These are phyloP conservation scores for Cynara cardunculus DNA, from an alignment of 129 eudicot species.

Conservation along the genomic window DNA sequence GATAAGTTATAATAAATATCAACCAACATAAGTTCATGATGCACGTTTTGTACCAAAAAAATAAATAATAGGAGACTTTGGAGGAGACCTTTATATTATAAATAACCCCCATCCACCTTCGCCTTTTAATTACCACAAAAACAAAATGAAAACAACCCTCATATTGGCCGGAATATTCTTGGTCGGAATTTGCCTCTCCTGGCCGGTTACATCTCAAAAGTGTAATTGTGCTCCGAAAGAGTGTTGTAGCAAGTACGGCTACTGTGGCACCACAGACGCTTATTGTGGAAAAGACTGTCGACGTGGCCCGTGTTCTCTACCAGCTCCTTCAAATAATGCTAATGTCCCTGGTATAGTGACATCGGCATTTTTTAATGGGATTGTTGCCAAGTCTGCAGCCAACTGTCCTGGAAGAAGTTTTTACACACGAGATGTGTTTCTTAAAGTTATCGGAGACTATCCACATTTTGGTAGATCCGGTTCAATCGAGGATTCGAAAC, in stretches of 20 bases:
- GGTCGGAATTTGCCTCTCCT: neutral
- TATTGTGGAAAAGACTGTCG: neutral
- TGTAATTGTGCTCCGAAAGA: neutral
- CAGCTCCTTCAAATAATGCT: neutral
- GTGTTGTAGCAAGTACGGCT: conserved; percentile 1
- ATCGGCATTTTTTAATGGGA: neutral
- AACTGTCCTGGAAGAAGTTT: neutral
- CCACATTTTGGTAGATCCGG: conserved; percentile 6
- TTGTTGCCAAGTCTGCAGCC: neutral
- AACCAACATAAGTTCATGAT: neutral
- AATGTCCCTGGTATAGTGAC: neutral
- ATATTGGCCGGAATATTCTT: neutral
- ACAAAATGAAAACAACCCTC: neutral
- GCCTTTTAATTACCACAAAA: neutral
- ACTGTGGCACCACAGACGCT: neutral
- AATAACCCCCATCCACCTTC: neutral
- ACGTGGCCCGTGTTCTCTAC: neutral
- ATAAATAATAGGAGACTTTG: conserved; percentile 11
- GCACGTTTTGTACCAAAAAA: neutral
- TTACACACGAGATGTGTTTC: conserved; percentile 7
- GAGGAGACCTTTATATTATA: conserved; percentile 7
- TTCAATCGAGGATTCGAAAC: neutral
- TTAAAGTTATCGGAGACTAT: neutral
- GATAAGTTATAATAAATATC: neutral
- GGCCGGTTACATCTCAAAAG: neutral